phyloP scores from a whole-genome alignment of 768 basidiomycete genomes.

The Mycena crocata region DNA sequence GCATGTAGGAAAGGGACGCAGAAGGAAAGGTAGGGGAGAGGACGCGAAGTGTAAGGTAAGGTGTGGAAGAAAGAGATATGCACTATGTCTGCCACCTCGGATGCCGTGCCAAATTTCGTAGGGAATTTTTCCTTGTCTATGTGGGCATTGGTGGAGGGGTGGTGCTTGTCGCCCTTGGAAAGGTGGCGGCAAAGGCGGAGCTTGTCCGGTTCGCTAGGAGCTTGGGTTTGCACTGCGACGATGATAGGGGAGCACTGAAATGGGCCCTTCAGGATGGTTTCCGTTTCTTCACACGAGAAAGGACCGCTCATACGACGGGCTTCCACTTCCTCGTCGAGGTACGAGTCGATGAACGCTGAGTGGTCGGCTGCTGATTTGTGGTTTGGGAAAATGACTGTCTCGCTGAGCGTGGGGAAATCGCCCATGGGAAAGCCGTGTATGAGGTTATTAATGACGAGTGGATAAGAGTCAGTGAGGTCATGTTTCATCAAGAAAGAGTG shows the following conservation, averaged over 20 bases:
- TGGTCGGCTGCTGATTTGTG: constrained; percentile 28
- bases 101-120: constrained; percentile 26
- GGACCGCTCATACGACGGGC: constrained; percentile 42
- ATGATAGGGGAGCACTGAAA: constrained; percentile 23
- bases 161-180: constrained; percentile 17
- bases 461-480: constrained; percentile 21
- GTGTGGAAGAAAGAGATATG: constrained; percentile 6
- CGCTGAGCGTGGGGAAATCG: no score
- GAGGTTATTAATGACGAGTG: constrained; percentile 31
- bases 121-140: constrained; percentile 34
- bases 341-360: constrained; percentile 29
- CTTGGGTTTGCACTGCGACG: constrained; percentile 38
- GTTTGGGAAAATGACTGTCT: no score
- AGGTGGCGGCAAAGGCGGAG: constrained; percentile 33
- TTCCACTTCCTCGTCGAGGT: constrained; percentile 35
- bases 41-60: not conserved
- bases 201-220: constrained; percentile 29
- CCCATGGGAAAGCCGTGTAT: constrained; percentile 7
- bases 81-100: constrained; percentile 28
- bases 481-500: constrained; percentile 18
- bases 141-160: constrained; percentile 28
- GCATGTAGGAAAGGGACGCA: not conserved
- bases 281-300: constrained; percentile 26
- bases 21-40: not conserved
- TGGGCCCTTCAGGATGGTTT: constrained; percentile 37